Evolutionary conservation across 371 early-diverging fungal species (phyloP), one percentile per base, ranked within the genome.

Genomic region (Rozella allomycis): DNA sequence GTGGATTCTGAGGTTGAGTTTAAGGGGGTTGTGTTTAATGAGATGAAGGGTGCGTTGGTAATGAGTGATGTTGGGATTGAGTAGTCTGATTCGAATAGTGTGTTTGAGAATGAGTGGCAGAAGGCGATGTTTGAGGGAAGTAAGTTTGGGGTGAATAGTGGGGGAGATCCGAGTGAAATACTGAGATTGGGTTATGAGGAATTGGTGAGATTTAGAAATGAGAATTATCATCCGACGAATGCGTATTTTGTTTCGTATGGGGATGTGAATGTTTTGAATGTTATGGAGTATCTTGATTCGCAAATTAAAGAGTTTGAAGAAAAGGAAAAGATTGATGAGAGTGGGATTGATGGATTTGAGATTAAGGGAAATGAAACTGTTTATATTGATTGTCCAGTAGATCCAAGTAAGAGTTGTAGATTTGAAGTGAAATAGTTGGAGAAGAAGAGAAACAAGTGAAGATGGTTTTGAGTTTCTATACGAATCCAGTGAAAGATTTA

Each of bases 11-110:
- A 59, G n/a, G 50, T 59, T 35, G 39, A 58, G 19, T 54, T 90
- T 46, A 87, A 86, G 40, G 93, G 93, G 18, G 78, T 91, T 20
- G 93, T 91, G 3, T 91, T 78, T 49, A 91, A 90, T 49, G 93
- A 91, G 42, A 91, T 91, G 93, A 91, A 91, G 58, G 93, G 93
- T 6, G 74, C 69, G 35, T 65, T 76, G 44, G 68, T 67, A 60
- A 33, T 5, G 6, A n/a, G 20, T 13, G 12, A 16, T 13, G 14
- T 28, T 20, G 29, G 58, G 63, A 60, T 21, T 10, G 52, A 47
- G 14, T 47, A 58, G 39, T 62, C 67, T 10, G 85, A 88, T 41
- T 54, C 75, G 9, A 70, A 68, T 35, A 72, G 69, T 33, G 49
- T 87, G 23, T 84, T 74, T 43, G 70, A 70, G 25, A 54, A 58